Evolutionary conservation across 148 eudicot species (phyloP).

Genomic region (Arbutus unedo): DNA sequence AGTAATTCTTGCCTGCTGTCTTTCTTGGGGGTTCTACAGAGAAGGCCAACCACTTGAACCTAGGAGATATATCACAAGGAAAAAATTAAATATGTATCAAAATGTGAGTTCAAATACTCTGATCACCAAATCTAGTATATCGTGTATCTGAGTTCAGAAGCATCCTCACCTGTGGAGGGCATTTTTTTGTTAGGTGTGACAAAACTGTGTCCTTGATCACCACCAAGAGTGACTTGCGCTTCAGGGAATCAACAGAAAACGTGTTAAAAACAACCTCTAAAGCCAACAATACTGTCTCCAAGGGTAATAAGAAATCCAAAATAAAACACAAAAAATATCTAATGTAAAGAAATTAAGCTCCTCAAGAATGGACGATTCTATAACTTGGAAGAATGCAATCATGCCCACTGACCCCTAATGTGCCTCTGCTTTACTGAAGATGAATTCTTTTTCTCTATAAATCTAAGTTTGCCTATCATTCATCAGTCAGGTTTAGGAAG

Average conservation of each 20-base stretch:
- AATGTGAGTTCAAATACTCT: constrained; percentile 6
- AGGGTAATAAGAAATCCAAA: background rate
- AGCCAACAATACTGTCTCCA: background rate
- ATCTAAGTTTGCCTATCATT: background rate
- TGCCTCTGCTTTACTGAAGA: background rate
- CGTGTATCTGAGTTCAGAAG: background rate
- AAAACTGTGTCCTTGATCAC: constrained; percentile 91
- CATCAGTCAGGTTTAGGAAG: background rate
- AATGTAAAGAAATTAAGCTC: background rate
- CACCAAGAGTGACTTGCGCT: constrained; percentile 89
- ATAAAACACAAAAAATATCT: background rate
- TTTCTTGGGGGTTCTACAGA: constrained; percentile 84
- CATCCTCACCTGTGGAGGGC: constrained; percentile 90
- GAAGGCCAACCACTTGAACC: constrained; percentile 96
- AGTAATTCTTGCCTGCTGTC: constrained; percentile 91
- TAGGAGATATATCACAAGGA: constrained; percentile 17
- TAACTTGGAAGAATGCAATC: background rate
- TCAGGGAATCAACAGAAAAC: constrained; percentile 26
- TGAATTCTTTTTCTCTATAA: background rate
- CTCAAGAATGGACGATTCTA: background rate
- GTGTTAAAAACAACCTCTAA: background rate
- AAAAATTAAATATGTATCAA: background rate
- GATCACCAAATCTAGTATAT: background rate
- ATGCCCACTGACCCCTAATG: background rate
- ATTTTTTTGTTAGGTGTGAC: constrained; percentile 93